phyloP scores from a whole-genome alignment of 164 flowering plant species.

The Platanus orientalis region DNA sequence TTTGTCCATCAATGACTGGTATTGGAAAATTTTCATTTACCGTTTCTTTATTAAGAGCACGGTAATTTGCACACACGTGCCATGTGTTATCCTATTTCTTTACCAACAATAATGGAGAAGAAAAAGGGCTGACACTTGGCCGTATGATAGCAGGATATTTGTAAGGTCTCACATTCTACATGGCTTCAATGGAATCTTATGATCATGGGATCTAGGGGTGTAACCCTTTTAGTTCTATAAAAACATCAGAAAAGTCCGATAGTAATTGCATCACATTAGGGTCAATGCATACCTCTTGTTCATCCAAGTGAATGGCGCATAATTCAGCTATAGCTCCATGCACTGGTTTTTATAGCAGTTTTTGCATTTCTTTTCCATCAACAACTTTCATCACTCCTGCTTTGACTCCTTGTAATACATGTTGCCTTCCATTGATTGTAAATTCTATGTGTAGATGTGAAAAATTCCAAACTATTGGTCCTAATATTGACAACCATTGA shows the following conservation, averaged over 20 bases:
- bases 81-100: too few species aligned
- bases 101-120: too few species aligned
- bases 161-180: too few species aligned
- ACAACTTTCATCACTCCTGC: background rate
- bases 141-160: background rate
- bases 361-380: background rate
- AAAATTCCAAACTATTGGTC: slow-evolving; percentile 1
- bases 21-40: too few species aligned
- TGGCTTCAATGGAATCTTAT: background rate
- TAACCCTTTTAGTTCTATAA: background rate
- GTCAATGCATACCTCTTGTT: too few species aligned
- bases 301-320: too few species aligned
- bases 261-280: too few species aligned
- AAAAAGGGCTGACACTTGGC: slow-evolving; percentile 6
- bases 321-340: background rate
- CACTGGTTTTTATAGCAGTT: background rate
- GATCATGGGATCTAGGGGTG: slow-evolving; percentile 13
- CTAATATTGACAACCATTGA: slow-evolving; percentile 4
- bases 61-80: too few species aligned
- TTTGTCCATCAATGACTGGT: too few species aligned
- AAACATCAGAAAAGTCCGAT: too few species aligned
- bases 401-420: background rate
- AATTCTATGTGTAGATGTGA: background rate
- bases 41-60: too few species aligned
- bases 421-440: background rate